Base-by-base conservation (phyloP, 441 rosid species). In the Arabidopsis lyrata region DNA sequence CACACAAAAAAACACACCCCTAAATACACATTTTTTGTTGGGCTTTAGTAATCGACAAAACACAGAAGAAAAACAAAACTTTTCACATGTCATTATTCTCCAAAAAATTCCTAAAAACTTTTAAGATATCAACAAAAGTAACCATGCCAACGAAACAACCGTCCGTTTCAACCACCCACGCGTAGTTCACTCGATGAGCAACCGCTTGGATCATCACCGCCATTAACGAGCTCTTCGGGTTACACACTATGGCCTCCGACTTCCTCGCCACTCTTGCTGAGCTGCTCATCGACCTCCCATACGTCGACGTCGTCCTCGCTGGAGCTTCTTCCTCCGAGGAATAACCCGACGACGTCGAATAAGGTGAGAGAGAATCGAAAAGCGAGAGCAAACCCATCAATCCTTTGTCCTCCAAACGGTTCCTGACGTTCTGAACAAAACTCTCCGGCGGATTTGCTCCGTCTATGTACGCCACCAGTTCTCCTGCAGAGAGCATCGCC, bases 181-280 rank as follows among this genome's bases (percentile, higher is more conserved):
- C 91, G 60, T 91, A 88, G 16, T 84, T 91, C 76, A 89, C 90
- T 41, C 98, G 85, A 49, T 90, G 93, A 31, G 98, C 82, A 55
- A 88, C 86, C 44, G 97, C 98, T 70, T 94, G 96, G 53, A 91
- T 82, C 99, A 94, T 92, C 55, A 92, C 97, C 18, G 99, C 97
- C 64, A 89, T 86, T 16, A 94, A 83, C 24, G 99, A 92, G 76
- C 97, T 94, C 83, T 82, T 85, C 2, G 86, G 83, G 57, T 86
- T 85, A 63, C 99, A 92, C 38, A 94, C 94, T 32, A 92, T 87
- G 1, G 97, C 91, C 77, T 94, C 99, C n/a, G 99, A 83, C 64
- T 86, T 83, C 83, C 95, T 85, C 82, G 83, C 89, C 87, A 91
- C 83, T 60, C 95, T 86, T 0, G 93, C 91, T 0, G 93, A 86